Evolutionary conservation across 148 eudicot genomes (phyloP).

Genomic region (Camellia granthamiana): DNA sequence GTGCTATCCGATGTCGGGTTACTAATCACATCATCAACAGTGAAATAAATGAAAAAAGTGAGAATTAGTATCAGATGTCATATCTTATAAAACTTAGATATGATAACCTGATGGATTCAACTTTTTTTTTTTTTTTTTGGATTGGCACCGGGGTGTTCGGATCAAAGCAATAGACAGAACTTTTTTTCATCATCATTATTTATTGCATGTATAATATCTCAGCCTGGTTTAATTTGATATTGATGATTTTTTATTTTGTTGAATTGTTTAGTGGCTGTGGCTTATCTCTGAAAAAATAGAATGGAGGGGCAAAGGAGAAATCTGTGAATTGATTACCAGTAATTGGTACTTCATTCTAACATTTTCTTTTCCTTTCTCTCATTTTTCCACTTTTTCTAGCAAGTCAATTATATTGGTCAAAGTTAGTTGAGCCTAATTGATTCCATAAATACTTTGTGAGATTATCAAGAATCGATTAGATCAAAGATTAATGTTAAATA

Average conservation of each 20-base stretch:
- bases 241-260: not conserved
- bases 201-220: too few relatives aligned
- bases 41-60: too few relatives aligned
- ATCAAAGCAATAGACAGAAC: too few relatives aligned
- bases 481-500: too few relatives aligned
- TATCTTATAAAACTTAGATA: too few relatives aligned
- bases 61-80: too few relatives aligned
- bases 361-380: not conserved
- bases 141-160: not conserved
- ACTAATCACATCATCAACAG: too few relatives aligned
- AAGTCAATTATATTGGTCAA: not conserved
- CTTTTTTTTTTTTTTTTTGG: not conserved
- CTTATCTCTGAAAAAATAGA: constrained; percentile 7
- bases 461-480: not conserved
- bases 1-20: too few relatives aligned
- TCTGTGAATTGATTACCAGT: constrained; percentile 1
- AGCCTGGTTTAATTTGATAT: not conserved
- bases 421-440: not conserved
- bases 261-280: not conserved
- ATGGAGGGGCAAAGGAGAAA: not conserved
- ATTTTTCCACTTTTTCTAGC: not conserved
- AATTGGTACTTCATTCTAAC: not conserved
- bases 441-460: not conserved
- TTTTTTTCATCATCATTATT: too few relatives aligned
- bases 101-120: not conserved